Evolutionary conservation across 2,329 filamentous ascomycete genomes (phyloP), one percentile per base, ranked within the genome.

Genomic region (Phialophora tarda): DNA sequence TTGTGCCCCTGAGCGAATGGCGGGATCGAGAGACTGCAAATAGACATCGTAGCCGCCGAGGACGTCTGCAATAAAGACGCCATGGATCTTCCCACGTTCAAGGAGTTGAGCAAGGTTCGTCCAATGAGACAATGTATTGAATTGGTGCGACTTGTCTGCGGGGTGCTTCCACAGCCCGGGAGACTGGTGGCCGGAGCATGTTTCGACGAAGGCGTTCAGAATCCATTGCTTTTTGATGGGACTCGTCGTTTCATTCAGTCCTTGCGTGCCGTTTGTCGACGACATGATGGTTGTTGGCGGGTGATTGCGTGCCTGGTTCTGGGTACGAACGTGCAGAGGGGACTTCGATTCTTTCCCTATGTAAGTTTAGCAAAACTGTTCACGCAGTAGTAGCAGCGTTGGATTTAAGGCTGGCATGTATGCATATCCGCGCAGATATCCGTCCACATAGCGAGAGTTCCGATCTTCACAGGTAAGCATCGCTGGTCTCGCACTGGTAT

Each of bases 41-140:
- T 90, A 91, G 4, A 91, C 87, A 78, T 91, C 88, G 73, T 91
- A 90, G 5, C 86, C 86, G 3, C 86, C 87, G 1, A 90, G 80
- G 0, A 89, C 86, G 73, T 90, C 88, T 0, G 88, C 88, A 60
- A 90, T 87, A 75, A 89, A 89, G 41, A 89, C 87, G 11, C 85
- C 86, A 62, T 89, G 86, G 69, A 89, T 88, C 61, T 88, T 87
- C 32, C 84, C 87, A 0, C 81, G 78, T 69, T 89, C 87, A 0
- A 89, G 81, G 0, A 86, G 77, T 66, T 88, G 81, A 0, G 87
- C 87, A 0, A 90, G 76, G 59, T 85, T 80, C 0, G 84, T 81
- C 87, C 88, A 90, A 66, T 89, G 85, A 5, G 85, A 78, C 38
- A 88, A 78, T 28, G 84, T 80, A 67, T 86, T 86, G 75, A 90